Percentiles rank a stretch among this genome's conserved stretches.
phyloP scores from a whole-genome alignment of 495 filamentous ascomycete genomes.

The Cetradonia linearis region DNA sequence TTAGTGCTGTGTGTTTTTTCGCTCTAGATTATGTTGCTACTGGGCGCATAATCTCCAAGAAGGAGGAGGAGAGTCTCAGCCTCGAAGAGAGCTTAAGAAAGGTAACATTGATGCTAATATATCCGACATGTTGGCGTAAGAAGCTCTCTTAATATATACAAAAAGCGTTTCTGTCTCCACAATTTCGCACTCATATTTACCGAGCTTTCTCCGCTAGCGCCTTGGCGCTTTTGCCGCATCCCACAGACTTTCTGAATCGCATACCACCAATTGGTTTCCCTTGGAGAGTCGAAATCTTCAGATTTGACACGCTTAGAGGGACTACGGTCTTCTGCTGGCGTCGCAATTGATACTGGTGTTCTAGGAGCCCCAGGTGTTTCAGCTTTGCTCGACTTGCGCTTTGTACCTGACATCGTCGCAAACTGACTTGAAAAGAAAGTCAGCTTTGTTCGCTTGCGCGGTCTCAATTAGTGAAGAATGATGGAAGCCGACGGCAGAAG shows the following conservation, averaged over 20 bases:
- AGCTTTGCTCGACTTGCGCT: neutral
- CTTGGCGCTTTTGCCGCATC: neutral
- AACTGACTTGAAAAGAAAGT: neutral
- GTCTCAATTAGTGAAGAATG: no score
- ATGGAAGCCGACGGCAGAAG: neutral
- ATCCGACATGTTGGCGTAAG: neutral
- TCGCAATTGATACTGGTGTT: neutral
- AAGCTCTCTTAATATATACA: no score
- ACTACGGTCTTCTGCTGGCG: neutral
- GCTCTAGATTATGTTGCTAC: no score
- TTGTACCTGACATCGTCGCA: neutral
- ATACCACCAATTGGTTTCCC: no score
- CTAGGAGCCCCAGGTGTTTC: neutral
- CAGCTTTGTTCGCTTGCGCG: neutral
- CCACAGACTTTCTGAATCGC: slow-evolving; percentile 4
- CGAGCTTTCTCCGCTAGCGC: neutral
- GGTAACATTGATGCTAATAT: no score
- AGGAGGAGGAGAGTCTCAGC: no score
- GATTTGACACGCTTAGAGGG: neutral
- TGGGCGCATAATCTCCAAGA: no score
- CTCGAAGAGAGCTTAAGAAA: no score
- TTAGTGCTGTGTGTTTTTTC: no score
- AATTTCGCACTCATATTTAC: neutral
- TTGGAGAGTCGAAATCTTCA: neutral
- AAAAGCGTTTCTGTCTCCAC: neutral